Conservation (phyloP, 805 yeast genomes). For the Saturnispora dispora region DNA sequence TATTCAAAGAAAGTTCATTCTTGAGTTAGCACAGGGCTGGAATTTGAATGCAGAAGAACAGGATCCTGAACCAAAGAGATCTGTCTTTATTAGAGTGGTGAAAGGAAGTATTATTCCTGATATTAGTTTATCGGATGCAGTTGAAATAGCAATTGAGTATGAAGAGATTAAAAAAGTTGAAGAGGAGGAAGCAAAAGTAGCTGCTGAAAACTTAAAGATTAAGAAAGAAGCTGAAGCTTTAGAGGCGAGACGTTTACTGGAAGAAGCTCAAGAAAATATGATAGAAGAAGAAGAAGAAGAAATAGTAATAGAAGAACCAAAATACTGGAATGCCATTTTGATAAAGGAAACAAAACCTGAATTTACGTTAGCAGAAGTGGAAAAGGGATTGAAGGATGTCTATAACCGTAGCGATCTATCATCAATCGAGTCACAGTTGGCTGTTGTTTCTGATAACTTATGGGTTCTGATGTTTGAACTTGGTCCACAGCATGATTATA, state of each 20-base stretch:
- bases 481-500: conserved; percentile 8
- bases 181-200: conserved; percentile 21
- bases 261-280: background rate
- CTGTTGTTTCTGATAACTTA: conserved; percentile 5
- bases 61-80: conserved; percentile 72
- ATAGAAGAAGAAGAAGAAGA: background rate
- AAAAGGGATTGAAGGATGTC: conserved; percentile 14
- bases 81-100: conserved; percentile 49
- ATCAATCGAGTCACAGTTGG: conserved; percentile 5
- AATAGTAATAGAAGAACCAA: background rate
- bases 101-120: conserved; percentile 31
- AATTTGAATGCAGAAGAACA: conserved; percentile 61
- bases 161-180: conserved; percentile 23
- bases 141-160: conserved; percentile 27
- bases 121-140: conserved; percentile 38
- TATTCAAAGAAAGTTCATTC: conserved; percentile 63
- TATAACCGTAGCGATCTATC: conserved; percentile 1
- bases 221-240: conserved; percentile 22
- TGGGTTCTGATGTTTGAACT: conserved; percentile 12
- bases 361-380: conserved; percentile 38
- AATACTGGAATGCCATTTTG: conserved; percentile 43
- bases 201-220: conserved; percentile 21
- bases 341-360: conserved; percentile 48
- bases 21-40: conserved; percentile 52
- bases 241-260: conserved; percentile 15